Conservation (phyloP, 2,329 filamentous ascomycete genomes). For the Bertia moriformis region DNA sequence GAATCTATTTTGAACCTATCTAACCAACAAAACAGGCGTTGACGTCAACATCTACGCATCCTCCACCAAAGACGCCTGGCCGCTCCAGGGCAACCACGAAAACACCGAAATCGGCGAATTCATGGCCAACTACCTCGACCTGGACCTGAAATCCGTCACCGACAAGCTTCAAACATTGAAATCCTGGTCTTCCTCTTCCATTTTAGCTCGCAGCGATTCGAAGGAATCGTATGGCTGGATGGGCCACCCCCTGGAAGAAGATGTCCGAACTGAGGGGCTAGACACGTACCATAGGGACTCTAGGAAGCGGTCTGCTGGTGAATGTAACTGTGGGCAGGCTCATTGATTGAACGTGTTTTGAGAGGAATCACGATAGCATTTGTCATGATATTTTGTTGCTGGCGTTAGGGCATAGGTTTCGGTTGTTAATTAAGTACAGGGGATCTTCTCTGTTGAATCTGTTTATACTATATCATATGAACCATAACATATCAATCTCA, state of each 20-base stretch:
- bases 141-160: slow-evolving; percentile 11
- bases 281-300: not conserved
- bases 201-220: not conserved
- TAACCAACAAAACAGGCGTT: no score
- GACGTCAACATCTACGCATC: slow-evolving; percentile 18
- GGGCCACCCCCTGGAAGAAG: not conserved
- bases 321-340: not conserved
- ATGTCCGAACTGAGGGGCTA: not conserved
- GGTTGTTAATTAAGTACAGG: no score
- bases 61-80: slow-evolving; percentile 9
- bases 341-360: no score
- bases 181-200: not conserved
- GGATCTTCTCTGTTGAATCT: no score
- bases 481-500: no score
- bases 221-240: not conserved
- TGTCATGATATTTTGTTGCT: no score
- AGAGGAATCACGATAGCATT: no score
- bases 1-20: no score
- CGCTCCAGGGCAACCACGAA: slow-evolving; percentile 12
- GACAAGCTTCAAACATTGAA: slow-evolving; percentile 5
- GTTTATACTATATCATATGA: no score
- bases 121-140: slow-evolving; percentile 10
- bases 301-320: not conserved
- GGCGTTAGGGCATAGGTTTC: no score
- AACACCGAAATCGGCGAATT: slow-evolving; percentile 14